Evolutionary conservation across 768 basidiomycete genomes (phyloP), one percentile per base, ranked within the genome.

Genomic region (Collybiopsis confluens): DNA sequence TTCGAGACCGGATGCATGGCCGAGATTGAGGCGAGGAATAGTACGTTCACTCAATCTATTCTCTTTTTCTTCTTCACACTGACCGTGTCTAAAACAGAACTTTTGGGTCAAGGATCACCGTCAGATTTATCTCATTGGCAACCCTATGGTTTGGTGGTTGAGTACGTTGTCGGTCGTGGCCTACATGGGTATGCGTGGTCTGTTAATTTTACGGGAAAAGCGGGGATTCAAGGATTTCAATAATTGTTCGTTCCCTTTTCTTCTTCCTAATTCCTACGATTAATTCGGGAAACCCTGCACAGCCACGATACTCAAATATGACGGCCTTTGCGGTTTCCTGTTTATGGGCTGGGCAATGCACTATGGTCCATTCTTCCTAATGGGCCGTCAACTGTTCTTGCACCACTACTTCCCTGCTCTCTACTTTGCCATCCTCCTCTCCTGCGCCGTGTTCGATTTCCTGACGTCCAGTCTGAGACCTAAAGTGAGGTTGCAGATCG

Each of bases 91-190:
- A n/a, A n/a, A n/a, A n/a, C n/a, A 94, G 93, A 97, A 95, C 70
- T 98, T 98, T 72, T 98, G 97, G 97, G 92, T 97, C 41, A 94
- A 94, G 69, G 92, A 98, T 57, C 88, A 98, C 65, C 81, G 82
- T 41, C 97, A 99, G 63, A 89, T 99, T 56, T 99, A 99, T 68
- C 80, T 98, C 41, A 77, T 97, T 20, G 97, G 97, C 2, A 99
- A 98, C 65, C 92, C 95, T 0, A 74, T 95, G 58, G 79, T 96
- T 23, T 99, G 97, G 97, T 97, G 87, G 79, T 68, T 85, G 37
- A 88, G 90, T 61, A 86, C 90, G 0, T 64, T 86, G 2, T 79
- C 90, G 2, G 81, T 98, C 16, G 60, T 77, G 11, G 64, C 76
- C 1, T 98, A 97, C 62, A 66, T 82, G 11, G 70, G 70, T 16